phyloP scores from a whole-genome alignment of 176 grass and related monocot species.

The Coix lacrymajobi region DNA sequence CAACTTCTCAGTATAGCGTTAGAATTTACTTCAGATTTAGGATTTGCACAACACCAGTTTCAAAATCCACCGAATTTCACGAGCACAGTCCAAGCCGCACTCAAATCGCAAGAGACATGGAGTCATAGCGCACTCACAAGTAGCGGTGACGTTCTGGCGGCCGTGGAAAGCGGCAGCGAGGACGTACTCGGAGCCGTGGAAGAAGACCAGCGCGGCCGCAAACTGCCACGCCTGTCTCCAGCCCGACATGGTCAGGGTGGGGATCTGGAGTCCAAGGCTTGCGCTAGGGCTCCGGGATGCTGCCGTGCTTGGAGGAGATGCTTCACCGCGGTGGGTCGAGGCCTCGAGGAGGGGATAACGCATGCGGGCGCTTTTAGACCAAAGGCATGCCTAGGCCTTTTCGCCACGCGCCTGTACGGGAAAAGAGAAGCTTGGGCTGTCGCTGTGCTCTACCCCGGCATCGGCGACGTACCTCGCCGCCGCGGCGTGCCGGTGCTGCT shows the following conservation, averaged over 20 bases:
- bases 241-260: conserved; percentile 17
- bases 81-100: background rate
- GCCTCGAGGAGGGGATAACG: background rate
- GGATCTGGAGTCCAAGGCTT: conserved; percentile 5
- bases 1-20: background rate
- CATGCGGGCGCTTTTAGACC: conserved; percentile 8
- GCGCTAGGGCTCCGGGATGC: background rate
- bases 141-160: conserved; percentile 53
- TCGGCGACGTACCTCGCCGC: background rate
- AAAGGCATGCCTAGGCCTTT: background rate
- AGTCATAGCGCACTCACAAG: conserved; percentile 35
- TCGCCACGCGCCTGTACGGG: background rate
- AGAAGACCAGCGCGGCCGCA: conserved; percentile 48
- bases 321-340: background rate
- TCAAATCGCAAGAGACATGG: background rate
- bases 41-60: background rate
- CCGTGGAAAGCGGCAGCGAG: conserved; percentile 69
- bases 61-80: background rate
- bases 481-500: background rate
- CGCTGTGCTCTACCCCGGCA: background rate
- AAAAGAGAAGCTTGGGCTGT: background rate
- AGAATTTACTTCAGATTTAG: background rate
- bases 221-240: conserved; percentile 61
- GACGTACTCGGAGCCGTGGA: conserved; percentile 81
- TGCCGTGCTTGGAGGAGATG: conserved; percentile 1